phyloP scores from a whole-genome alignment of 2,329 filamentous ascomycete genomes.

The Cladosporium halotolerans region DNA sequence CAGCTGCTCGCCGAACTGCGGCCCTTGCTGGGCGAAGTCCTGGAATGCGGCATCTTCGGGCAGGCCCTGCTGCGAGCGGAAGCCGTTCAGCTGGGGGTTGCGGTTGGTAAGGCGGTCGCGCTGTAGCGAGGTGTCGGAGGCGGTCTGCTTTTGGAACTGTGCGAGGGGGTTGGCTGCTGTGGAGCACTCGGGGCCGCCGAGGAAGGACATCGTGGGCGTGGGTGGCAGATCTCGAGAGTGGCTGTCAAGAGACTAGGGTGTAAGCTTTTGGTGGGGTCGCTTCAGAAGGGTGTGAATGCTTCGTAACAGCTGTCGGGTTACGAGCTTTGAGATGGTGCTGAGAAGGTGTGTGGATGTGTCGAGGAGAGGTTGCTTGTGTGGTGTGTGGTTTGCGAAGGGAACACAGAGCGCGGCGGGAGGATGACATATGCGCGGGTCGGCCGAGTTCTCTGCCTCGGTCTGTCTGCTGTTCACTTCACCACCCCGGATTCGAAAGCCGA shows the following conservation, averaged over 20 bases:
- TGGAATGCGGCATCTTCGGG: conserved; percentile 28
- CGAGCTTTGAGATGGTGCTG: too few relatives aligned
- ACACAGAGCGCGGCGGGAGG: too few relatives aligned
- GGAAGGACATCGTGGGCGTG: conserved; percentile 70
- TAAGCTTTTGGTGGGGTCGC: not conserved
- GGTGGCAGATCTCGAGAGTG: not conserved
- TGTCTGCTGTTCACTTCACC: too few relatives aligned
- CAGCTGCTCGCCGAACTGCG: conserved; percentile 49
- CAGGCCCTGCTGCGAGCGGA: conserved; percentile 24
- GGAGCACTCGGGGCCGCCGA: conserved; percentile 93
- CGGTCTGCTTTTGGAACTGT: conserved; percentile 95
- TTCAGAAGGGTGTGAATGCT: too few relatives aligned
- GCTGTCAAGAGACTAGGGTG: too few relatives aligned
- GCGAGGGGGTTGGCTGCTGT: conserved; percentile 92
- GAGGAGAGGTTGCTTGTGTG: too few relatives aligned
- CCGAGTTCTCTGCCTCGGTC: too few relatives aligned
- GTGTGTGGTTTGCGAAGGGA: too few relatives aligned
- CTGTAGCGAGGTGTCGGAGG: conserved; percentile 92
- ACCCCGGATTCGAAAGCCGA: too few relatives aligned
- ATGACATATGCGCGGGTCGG: too few relatives aligned
- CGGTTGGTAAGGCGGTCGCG: conserved; percentile 63
- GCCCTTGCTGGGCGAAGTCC: conserved; percentile 77
- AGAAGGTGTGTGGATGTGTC: too few relatives aligned
- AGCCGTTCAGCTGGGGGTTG: conserved; percentile 25
- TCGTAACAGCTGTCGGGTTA: too few relatives aligned